These are phyloP conservation scores for Ogataea henricii DNA, from an alignment of 805 yeast genomes.

Conservation along the genomic window DNA sequence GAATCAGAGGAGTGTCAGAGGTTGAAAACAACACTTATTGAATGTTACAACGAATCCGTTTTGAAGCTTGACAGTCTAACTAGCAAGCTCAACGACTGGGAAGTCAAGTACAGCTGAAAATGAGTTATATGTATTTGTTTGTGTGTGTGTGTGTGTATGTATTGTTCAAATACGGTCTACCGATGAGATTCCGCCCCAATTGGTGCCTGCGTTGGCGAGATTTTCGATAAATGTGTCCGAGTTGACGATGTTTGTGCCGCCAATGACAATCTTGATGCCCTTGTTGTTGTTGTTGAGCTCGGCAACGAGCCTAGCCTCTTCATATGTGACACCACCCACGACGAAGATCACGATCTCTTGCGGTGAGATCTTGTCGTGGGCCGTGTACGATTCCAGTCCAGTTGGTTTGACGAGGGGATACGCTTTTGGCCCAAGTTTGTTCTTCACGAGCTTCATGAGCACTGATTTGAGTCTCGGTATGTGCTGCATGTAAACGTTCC, in stretches of 20 bases:
- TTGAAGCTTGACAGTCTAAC: conserved; percentile 72
- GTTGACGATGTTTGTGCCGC: conserved; percentile 68
- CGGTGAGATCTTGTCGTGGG: conserved; percentile 37
- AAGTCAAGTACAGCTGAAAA: conserved; percentile 58
- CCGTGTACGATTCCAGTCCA: conserved; percentile 16
- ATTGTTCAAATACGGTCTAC: too few relatives aligned
- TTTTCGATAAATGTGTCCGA: conserved; percentile 43
- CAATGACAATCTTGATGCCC: conserved; percentile 70
- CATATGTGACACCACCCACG: conserved; percentile 90
- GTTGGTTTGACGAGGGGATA: conserved; percentile 24
- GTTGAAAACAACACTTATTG: conserved; percentile 43
- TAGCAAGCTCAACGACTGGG: conserved; percentile 74
- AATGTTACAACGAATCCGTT: conserved; percentile 60
- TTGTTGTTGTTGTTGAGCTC: conserved; percentile 62
- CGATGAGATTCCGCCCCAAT: conserved; percentile 20
- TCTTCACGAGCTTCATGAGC: conserved; percentile 42
- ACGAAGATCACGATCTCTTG: conserved; percentile 73
- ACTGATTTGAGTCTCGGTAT: conserved; percentile 66
- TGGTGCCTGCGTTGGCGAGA: conserved; percentile 22
- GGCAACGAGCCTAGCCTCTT: conserved; percentile 82
- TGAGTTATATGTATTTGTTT: not conserved
- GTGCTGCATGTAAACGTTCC: conserved; percentile 89
- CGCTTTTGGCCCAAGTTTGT: conserved; percentile 37
- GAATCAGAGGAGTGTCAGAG: conserved; percentile 28
- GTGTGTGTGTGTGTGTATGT: not conserved